Evolutionary conservation across 2,329 filamentous ascomycete species (phyloP).

Genomic region (Xenoacremonium recifei): DNA sequence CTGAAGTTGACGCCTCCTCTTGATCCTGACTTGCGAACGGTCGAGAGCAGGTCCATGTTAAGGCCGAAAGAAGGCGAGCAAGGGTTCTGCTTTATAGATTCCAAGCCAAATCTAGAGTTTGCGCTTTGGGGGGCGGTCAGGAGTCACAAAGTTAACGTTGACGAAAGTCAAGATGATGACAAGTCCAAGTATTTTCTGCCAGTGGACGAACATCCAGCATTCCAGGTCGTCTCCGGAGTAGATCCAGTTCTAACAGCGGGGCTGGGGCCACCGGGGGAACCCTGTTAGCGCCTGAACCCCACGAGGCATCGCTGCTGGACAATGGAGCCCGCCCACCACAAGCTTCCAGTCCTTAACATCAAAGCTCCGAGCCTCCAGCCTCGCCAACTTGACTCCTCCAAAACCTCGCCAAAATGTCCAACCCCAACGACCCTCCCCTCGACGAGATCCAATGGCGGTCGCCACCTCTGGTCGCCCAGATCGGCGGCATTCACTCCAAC

Average conservation of each 20-base stretch:
- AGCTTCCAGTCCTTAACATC: no score
- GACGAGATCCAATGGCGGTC: conserved; percentile 69
- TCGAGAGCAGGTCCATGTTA: conserved; percentile 87
- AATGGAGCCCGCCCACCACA: neutral
- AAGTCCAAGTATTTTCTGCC: no score
- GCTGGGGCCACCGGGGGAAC: neutral
- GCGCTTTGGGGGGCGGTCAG: no score
- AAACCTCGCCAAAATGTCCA: conserved; percentile 34
- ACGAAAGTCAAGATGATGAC: no score
- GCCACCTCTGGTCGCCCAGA: conserved; percentile 45
- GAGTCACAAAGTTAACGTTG: no score
- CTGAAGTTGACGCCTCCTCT: conserved; percentile 94
- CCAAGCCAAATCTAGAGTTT: no score
- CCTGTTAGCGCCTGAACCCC: neutral
- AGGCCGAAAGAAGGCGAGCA: neutral
- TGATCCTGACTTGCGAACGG: conserved; percentile 86
- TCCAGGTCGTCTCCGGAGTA: no score
- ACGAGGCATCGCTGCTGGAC: neutral
- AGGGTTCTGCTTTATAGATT: no score
- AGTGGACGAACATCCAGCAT: no score
- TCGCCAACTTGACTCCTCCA: no score
- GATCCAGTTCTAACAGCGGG: neutral
- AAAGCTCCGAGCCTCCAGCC: conserved; percentile 1
- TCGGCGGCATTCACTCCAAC: conserved; percentile 63
- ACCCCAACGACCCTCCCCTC: conserved; percentile 51